Conservation (phyloP, 257 asterid genomes). For the Thymus mandschuricus region DNA sequence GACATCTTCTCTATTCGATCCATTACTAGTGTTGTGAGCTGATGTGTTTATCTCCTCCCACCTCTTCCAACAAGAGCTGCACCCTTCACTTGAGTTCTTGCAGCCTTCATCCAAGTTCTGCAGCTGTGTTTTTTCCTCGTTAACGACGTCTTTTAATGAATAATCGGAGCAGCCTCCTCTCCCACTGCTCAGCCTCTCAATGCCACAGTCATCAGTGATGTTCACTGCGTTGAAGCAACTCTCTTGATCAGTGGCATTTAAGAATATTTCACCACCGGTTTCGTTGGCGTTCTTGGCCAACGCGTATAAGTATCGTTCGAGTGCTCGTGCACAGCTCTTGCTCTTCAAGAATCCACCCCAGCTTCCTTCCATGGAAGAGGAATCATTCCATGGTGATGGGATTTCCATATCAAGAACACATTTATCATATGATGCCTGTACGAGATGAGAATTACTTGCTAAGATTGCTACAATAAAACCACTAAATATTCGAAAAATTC, state of each 20-base stretch:
- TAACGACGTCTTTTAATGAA: constrained; percentile 42
- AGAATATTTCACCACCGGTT: constrained; percentile 54
- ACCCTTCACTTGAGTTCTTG: constrained; percentile 38
- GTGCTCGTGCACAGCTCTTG: constrained; percentile 39
- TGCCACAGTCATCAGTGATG: constrained; percentile 47
- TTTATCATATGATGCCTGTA: constrained; percentile 29
- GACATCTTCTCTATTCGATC: constrained; percentile 25
- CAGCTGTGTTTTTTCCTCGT: constrained; percentile 39
- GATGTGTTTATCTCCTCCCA: constrained; percentile 47
- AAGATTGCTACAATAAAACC: constrained; percentile 17
- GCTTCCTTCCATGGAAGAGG: constrained; percentile 29
- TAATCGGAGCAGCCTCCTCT: constrained; percentile 68
- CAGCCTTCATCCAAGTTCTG: constrained; percentile 45
- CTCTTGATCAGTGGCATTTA: constrained; percentile 44
- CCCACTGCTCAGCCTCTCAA: constrained; percentile 60
- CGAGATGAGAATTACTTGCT: constrained; percentile 23
- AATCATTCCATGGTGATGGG: constrained; percentile 38
- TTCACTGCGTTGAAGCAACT: constrained; percentile 40
- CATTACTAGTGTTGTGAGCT: constrained; percentile 17
- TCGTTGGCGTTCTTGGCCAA: constrained; percentile 47
- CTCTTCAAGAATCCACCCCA: constrained; percentile 60
- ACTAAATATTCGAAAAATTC: constrained; percentile 12
- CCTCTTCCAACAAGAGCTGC: constrained; percentile 46
- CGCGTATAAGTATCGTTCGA: constrained; percentile 47
- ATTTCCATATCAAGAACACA: constrained; percentile 43